phyloP scores from a whole-genome alignment of 768 basidiomycete species.

The Tricholoma saponaceum region DNA sequence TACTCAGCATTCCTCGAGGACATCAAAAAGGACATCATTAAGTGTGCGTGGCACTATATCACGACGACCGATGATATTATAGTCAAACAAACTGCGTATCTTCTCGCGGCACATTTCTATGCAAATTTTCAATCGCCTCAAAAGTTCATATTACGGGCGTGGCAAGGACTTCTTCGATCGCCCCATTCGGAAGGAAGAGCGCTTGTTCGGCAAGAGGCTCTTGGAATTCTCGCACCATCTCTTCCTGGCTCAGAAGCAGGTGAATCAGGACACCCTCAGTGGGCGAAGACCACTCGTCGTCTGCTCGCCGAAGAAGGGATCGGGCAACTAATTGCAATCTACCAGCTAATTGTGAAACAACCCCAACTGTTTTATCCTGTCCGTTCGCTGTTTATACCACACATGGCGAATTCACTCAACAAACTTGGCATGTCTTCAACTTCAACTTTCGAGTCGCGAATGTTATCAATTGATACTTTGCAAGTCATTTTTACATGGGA shows the following conservation, averaged over 20 bases:
- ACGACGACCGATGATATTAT: conserved; percentile 75
- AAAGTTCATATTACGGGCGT: conserved; percentile 88
- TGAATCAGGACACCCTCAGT: conserved; percentile 62
- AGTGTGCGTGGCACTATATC: conserved; percentile 88
- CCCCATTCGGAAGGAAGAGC: conserved; percentile 69
- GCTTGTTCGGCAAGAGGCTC: conserved; percentile 75
- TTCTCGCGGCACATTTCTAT: conserved; percentile 90
- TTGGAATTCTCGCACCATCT: conserved; percentile 82
- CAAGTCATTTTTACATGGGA: conserved; percentile 96
- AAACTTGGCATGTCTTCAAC: conserved; percentile 80
- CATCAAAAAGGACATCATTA: conserved; percentile 88
- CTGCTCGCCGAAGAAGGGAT: conserved; percentile 89
- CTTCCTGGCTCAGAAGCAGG: conserved; percentile 59
- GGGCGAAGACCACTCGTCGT: conserved; percentile 85
- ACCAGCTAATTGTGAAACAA: conserved; percentile 90
- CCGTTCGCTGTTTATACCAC: conserved; percentile 87
- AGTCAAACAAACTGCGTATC: conserved; percentile 89
- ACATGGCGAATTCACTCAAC: conserved; percentile 85
- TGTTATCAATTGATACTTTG: conserved; percentile 84
- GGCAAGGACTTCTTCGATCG: conserved; percentile 83
- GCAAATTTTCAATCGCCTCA: conserved; percentile 82
- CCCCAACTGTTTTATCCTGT: conserved; percentile 90
- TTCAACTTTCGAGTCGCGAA: conserved; percentile 75
- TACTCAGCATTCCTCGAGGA: conserved; percentile 79
- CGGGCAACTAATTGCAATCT: conserved; percentile 68